These are phyloP conservation scores for Misopates orontium DNA, from an alignment of 257 asterid species.

Conservation along the genomic window DNA sequence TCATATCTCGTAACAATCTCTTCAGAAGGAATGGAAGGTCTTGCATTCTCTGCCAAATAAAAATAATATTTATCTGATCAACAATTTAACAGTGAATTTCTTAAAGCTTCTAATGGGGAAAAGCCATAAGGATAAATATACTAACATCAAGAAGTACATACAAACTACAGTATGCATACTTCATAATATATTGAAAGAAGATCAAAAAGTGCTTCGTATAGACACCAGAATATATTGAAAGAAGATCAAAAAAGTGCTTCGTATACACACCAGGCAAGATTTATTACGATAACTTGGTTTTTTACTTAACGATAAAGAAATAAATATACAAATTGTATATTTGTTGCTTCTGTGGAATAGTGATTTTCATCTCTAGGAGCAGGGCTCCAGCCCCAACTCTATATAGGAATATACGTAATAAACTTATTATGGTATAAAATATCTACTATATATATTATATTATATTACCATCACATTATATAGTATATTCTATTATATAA, in stretches of 20 bases:
- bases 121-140: conserved; percentile 1
- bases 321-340: not conserved
- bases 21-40: conserved; percentile 94
- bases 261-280: not conserved
- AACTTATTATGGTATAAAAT: no score
- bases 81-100: conserved; percentile 17
- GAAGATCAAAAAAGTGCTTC: not conserved
- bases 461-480: no score
- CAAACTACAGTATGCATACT: conserved; percentile 7
- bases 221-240: not conserved
- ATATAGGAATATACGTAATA: no score
- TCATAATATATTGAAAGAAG: not conserved
- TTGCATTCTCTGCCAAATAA: conserved; percentile 74
- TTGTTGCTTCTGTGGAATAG: conserved; percentile 15
- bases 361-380: not conserved
- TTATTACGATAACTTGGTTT: not conserved
- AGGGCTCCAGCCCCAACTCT: no score
- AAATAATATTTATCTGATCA: conserved; percentile 23
- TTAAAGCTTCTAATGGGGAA: not conserved
- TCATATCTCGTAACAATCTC: conserved; percentile 77
- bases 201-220: not conserved
- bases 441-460: no score
- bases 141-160: not conserved
- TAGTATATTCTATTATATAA: no score
- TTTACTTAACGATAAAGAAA: not conserved